phyloP scores from a whole-genome alignment of 2,329 filamentous ascomycete species.

The Alternaria sp. region DNA sequence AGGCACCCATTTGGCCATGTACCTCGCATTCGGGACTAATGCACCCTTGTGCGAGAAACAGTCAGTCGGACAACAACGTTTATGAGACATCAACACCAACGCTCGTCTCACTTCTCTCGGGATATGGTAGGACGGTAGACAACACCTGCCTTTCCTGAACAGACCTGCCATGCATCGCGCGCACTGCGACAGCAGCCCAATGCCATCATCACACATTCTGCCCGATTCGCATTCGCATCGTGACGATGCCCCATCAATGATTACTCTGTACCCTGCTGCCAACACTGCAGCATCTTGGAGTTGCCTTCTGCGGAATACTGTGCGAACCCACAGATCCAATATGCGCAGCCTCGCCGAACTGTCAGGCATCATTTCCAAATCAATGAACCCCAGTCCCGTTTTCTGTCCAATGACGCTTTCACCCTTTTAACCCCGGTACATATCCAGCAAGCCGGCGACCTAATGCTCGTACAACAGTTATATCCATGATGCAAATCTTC shows the following conservation, averaged over 20 bases:
- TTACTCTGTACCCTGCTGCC: constrained; percentile 3
- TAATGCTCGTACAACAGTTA: not conserved
- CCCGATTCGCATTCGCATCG: not conserved
- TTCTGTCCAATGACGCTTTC: constrained; percentile 1
- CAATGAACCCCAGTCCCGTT: not conserved
- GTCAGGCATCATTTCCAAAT: constrained; percentile 17
- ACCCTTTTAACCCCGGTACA: not conserved
- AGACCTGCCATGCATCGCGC: not conserved
- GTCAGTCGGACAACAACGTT: constrained; percentile 10
- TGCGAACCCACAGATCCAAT: constrained; percentile 5
- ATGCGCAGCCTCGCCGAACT: constrained; percentile 13
- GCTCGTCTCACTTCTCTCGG: constrained; percentile 9
- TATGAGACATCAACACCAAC: constrained; percentile 10
- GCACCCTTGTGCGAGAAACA: constrained; percentile 5
- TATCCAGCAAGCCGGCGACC: constrained; percentile 1
- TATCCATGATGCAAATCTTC: not conserved
- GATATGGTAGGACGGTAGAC: not conserved
- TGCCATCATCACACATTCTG: not conserved
- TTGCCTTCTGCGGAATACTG: constrained; percentile 10
- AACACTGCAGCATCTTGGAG: constrained; percentile 1
- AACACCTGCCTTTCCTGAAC: not conserved
- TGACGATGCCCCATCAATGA: not conserved
- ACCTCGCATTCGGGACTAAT: constrained; percentile 1
- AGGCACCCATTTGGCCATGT: constrained; percentile 6
- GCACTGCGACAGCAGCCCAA: constrained; percentile 1